Percentiles rank a stretch among this genome's conserved stretches.
Evolutionary conservation across 106 monocot genomes (phyloP).

Genomic region (Phalaenopsis aphrodite): DNA sequence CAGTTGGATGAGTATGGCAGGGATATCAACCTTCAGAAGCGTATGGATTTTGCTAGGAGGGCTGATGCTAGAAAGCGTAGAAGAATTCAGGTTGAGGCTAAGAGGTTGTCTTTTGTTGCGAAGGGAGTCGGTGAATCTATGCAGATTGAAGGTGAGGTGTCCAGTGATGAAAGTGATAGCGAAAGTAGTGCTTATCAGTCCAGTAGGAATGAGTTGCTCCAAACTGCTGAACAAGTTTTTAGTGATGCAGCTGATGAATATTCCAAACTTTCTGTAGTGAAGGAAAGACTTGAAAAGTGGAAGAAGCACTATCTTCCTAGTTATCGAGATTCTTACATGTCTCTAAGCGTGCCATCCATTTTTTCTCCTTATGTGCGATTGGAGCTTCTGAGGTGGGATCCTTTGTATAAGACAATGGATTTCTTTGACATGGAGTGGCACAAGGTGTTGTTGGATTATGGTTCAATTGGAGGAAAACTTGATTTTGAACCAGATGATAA

Average conservation of each 20-base stretch:
- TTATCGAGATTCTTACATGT: constrained; percentile 85
- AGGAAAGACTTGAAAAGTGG: constrained; percentile 75
- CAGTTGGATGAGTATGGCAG: constrained; percentile 90
- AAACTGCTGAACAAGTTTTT: constrained; percentile 63
- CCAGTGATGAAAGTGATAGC: constrained; percentile 79
- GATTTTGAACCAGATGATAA: constrained; percentile 52
- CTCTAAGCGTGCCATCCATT: constrained; percentile 51
- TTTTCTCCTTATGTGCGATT: constrained; percentile 89
- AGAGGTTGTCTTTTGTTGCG: constrained; percentile 28
- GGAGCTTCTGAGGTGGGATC: constrained; percentile 95
- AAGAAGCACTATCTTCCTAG: constrained; percentile 43
- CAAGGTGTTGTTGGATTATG: constrained; percentile 66
- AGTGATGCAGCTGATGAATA: constrained; percentile 93
- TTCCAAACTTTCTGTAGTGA: constrained; percentile 64
- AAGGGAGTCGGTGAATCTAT: constrained; percentile 9
- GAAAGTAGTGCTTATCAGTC: constrained; percentile 67
- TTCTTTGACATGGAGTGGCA: constrained; percentile 95
- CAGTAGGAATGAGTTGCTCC: constrained; percentile 66
- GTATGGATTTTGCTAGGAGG: constrained; percentile 53
- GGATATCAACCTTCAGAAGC: constrained; percentile 64
- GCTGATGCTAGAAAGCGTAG: constrained; percentile 52
- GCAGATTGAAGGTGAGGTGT: constrained; percentile 59
- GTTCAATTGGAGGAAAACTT: constrained; percentile 23
- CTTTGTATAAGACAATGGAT: constrained; percentile 46
- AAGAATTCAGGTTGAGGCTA: constrained; percentile 42